These are phyloP conservation scores for Phialocephala subalpina DNA, from an alignment of 2,329 filamentous ascomycete genomes.

Conservation along the genomic window DNA sequence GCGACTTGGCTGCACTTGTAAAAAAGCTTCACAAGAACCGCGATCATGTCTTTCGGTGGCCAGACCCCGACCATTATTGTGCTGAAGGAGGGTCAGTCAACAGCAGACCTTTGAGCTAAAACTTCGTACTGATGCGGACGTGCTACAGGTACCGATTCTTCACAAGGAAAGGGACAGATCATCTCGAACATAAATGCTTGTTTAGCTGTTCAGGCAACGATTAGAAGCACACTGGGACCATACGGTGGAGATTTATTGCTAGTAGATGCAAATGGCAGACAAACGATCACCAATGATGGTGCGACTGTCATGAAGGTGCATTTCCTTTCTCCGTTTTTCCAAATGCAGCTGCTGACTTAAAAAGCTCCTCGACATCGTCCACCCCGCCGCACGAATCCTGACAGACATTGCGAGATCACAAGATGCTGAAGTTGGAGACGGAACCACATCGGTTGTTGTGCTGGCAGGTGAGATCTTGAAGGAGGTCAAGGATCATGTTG, in stretches of 20 bases:
- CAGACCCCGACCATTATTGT: slow-evolving; percentile 98
- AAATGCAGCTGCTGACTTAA: slow-evolving; percentile 20
- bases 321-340: background rate
- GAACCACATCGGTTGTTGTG: slow-evolving; percentile 96
- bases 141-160: slow-evolving; percentile 86
- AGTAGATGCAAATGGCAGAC: slow-evolving; percentile 92
- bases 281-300: slow-evolving; percentile 99
- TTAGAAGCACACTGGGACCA: slow-evolving; percentile 94
- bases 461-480: slow-evolving; percentile 97
- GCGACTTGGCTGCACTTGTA: slow-evolving; percentile 2
- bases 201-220: slow-evolving; percentile 91
- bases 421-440: slow-evolving; percentile 98
- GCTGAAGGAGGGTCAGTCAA: slow-evolving; percentile 86
- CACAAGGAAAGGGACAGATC: slow-evolving; percentile 96
- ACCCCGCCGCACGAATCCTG: slow-evolving; percentile 95
- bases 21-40: slow-evolving; percentile 15
- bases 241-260: slow-evolving; percentile 97
- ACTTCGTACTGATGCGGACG: slow-evolving; percentile 26
- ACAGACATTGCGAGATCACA: slow-evolving; percentile 98
- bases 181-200: slow-evolving; percentile 99
- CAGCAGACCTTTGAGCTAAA: background rate
- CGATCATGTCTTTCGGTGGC: slow-evolving; percentile 89
- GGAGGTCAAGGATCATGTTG: slow-evolving; percentile 94
- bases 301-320: slow-evolving; percentile 97
- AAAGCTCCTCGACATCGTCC: slow-evolving; percentile 95